Evolutionary conservation across 495 filamentous ascomycete species (phyloP), one percentile per base, ranked within the genome.

Genomic region (Hypoxylon perforatum): DNA sequence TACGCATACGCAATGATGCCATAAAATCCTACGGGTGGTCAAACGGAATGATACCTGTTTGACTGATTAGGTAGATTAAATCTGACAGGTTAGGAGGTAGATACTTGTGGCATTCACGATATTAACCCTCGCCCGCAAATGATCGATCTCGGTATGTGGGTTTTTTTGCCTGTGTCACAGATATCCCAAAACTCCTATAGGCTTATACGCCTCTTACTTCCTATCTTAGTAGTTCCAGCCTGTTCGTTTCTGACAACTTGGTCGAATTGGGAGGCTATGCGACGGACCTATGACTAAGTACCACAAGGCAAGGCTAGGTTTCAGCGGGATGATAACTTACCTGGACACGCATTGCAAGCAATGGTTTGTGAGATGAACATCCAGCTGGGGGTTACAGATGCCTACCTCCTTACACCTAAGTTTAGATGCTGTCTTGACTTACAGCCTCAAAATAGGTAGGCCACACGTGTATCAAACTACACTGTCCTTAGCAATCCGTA

Each of bases 211-310:
- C 11, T 51, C 35, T 18, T 56, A 30, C 36, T 55, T 50, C 63
- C 58, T 28, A 28, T 28, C 25, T 28, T 28, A 28, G 25, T 7
- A 28, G 25, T 28, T 28, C 25, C 25, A 28, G 25, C 25, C 25
- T 28, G 25, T 28, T 11, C 36, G n/a, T 33, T 38, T 56, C 38
- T 25, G 22, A 53, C 36, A 30, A 1, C 18, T 14, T 49, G 15
- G 39, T 50, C 33, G 14, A 55, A 45, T 33, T 18, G 19, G 25
- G 54, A 38, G 59, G 65, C 59, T 59, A 46, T 68, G 58, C 45
- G 35, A 44, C 39, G 50, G 33, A 48, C 8, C 25, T 36, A 33
- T 45, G 22, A 49, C 44, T 25, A 49, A 44, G 51, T 36, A 18
- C 35, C 36, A 53, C 35, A 60, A 41, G n/a, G 41, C 48, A 48